phyloP scores from a whole-genome alignment of 305 asterid species.

The Ilex paraguariensis region DNA sequence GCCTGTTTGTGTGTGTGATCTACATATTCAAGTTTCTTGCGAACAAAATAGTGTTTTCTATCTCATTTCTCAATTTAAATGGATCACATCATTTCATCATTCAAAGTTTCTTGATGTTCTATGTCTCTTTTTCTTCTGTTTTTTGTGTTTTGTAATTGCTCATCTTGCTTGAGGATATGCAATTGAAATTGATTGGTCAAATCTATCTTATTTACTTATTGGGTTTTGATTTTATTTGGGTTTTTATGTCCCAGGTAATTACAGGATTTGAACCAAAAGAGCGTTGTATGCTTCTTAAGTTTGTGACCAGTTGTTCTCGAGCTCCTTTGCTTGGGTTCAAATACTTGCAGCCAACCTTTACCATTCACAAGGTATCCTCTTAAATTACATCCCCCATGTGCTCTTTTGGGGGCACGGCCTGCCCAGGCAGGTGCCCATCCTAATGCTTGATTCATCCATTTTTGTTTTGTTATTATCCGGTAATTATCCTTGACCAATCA shows the following conservation, averaged over 20 bases:
- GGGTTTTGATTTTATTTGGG: constrained; percentile 2
- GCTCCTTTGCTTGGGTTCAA: constrained; percentile 95
- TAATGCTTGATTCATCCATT: too few species aligned
- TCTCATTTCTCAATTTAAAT: too few species aligned
- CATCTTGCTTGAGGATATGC: constrained; percentile 3
- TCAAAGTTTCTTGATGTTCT: background rate
- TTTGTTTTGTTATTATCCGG: too few species aligned
- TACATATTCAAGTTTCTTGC: too few species aligned
- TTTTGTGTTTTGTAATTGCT: constrained; percentile 1
- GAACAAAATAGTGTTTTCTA: too few species aligned
- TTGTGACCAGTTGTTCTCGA: constrained; percentile 97
- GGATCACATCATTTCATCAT: too few species aligned
- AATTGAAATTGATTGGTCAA: background rate
- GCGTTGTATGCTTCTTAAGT: constrained; percentile 93
- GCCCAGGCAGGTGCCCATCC: too few species aligned
- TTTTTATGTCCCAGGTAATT: constrained; percentile 49
- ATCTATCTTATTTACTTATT: background rate
- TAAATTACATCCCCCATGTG: background rate
- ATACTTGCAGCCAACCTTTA: constrained; percentile 92
- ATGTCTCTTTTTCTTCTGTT: constrained; percentile 4
- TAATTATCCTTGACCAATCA: background rate
- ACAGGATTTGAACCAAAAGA: constrained; percentile 77
- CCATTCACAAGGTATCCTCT: constrained; percentile 76
- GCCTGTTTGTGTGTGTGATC: too few species aligned
- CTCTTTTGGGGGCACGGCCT: background rate